Conservation (phyloP, 768 basidiomycete genomes). For the Antrodiella citrinella region DNA sequence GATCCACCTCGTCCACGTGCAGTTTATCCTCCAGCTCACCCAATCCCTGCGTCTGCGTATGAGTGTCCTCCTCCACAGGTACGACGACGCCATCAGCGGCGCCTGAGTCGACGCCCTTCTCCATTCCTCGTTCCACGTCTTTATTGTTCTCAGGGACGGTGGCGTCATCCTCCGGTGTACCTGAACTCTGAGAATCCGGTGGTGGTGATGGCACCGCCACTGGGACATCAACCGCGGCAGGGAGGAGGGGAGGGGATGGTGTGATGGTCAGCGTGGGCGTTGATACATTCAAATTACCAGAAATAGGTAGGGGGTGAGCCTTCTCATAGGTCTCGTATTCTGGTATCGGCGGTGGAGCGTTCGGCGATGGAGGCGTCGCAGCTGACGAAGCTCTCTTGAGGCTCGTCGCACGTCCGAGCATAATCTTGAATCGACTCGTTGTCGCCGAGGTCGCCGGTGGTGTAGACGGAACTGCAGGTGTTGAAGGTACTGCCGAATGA, state of each 20-base stretch:
- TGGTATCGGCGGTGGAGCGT: conserved; percentile 10
- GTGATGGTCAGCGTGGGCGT: conserved; percentile 5
- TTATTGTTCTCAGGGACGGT: not conserved
- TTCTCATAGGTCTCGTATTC: conserved; percentile 13
- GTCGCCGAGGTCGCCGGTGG: conserved; percentile 6
- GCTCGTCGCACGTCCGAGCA: conserved; percentile 16
- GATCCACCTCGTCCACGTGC: not conserved
- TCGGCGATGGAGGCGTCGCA: conserved; percentile 5
- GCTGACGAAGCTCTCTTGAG: conserved; percentile 12
- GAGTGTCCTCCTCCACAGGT: not conserved
- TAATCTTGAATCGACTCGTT: conserved; percentile 16
- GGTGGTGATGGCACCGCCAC: not conserved
- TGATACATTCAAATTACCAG: no score
- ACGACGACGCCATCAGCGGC: not conserved
- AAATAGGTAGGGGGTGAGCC: conserved; percentile 15
- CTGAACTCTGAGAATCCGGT: not conserved
- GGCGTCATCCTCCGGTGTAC: not conserved
- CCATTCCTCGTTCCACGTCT: not conserved
- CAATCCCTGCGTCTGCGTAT: not conserved
- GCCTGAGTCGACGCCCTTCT: not conserved
- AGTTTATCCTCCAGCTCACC: not conserved
- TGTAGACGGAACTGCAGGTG: not conserved
- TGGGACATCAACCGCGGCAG: not conserved
- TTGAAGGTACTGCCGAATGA: conserved; percentile 1
- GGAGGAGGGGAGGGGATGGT: conserved; percentile 4